These are phyloP conservation scores for Passalora sequoiae DNA, from an alignment of 2,329 filamentous ascomycete genomes.

Conservation along the genomic window DNA sequence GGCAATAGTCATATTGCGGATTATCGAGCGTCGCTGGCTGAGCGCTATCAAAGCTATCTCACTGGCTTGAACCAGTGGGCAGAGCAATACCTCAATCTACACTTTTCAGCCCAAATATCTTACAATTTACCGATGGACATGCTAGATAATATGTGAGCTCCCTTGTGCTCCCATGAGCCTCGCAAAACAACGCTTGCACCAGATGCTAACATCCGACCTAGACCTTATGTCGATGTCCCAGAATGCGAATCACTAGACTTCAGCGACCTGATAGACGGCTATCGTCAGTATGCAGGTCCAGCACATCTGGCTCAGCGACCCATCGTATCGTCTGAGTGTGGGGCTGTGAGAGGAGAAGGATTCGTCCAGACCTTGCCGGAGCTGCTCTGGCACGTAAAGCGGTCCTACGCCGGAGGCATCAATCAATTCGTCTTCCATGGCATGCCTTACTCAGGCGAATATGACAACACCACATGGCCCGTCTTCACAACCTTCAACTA, in stretches of 20 bases:
- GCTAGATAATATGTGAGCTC: too few species aligned
- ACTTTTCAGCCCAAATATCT: slow-evolving; percentile 30
- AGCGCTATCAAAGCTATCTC: slow-evolving; percentile 27
- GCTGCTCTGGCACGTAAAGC: slow-evolving; percentile 36
- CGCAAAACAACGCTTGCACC: too few species aligned
- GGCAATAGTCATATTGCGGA: slow-evolving; percentile 25
- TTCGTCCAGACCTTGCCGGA: slow-evolving; percentile 30
- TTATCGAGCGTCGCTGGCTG: slow-evolving; percentile 31
- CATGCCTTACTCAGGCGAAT: slow-evolving; percentile 38
- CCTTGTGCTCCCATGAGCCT: too few species aligned
- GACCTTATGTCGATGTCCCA: slow-evolving; percentile 30
- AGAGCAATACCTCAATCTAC: slow-evolving; percentile 23
- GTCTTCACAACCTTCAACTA: slow-evolving; percentile 43
- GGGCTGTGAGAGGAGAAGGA: slow-evolving; percentile 23
- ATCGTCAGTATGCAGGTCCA: slow-evolving; percentile 33
- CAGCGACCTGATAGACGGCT: slow-evolving; percentile 28
- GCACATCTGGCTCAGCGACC: slow-evolving; percentile 30
- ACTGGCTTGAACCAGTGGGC: slow-evolving; percentile 22
- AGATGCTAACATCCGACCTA: too few species aligned
- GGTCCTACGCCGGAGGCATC: slow-evolving; percentile 38
- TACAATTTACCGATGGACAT: slow-evolving; percentile 36
- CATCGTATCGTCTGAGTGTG: slow-evolving; percentile 32
- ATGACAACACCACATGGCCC: slow-evolving; percentile 48
- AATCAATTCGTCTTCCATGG: slow-evolving; percentile 46
- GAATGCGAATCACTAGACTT: slow-evolving; percentile 35